Evolutionary conservation across 2,329 filamentous ascomycete genomes (phyloP), one percentile per base, ranked within the genome.

Genomic region (Exophiala dermatitidis): DNA sequence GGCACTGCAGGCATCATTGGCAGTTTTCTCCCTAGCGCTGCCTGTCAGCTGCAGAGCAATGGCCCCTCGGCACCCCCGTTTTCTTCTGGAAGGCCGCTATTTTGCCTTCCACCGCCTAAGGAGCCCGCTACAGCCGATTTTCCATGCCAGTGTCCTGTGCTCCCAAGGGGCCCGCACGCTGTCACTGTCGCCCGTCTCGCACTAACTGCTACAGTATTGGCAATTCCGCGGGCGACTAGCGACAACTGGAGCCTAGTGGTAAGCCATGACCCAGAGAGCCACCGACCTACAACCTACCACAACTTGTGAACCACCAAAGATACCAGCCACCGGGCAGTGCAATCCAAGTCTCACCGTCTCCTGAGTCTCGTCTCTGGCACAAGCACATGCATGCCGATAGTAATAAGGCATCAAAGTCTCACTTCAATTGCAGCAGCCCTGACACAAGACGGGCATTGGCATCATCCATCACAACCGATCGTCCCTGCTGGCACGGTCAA

Each of bases 61-160:
- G 19, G 19, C 19, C 19, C 19, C 19, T 19, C 6, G 38, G 28
- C 38, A 4, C 12, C 55, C 55, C 55, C 55, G 41, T 58, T 54
- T 58, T 34, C 55, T 58, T 58, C 55, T 58, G 52, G 55, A 58
- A 58, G 55, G 29, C 44, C 40, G 43, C 44, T 37, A 33, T 38
- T 34, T 48, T 43, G 34, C 28, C 52, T 52, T 58, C 52, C 52
- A 53, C 51, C 51, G 51, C 50, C 34, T 28, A 41, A 26, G 4
- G 38, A 41, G 12, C 12, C 38, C 38, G 12, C 38, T 41, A 28
- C 6, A 41, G 12, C 12, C 12, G 9, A 5, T 41, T 41, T 28
- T 5, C 38, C 38, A 19, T 19, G 19, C 19, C 19, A 19, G 19
- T 19, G 19, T 19, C 12, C 38, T 5, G 10, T 6, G 33, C 33